phyloP scores from a whole-genome alignment of 352 stramenopile species.

The Globisporangium echinulatum region DNA sequence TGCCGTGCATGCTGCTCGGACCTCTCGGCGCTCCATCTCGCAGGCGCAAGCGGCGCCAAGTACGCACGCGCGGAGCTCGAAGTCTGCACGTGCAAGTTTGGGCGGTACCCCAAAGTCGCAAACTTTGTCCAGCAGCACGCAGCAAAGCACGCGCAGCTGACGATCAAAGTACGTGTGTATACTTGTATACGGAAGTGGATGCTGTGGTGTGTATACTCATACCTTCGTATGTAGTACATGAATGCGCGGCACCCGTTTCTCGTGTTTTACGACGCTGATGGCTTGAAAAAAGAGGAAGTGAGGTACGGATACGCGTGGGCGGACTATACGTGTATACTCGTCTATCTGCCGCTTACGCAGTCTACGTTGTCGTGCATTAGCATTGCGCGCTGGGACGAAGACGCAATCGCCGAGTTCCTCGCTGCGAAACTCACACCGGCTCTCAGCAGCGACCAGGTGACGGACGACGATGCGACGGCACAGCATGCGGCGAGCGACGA shows the following conservation, averaged over 20 bases:
- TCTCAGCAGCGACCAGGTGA: no score
- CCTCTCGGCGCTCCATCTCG: slow-evolving; percentile 24
- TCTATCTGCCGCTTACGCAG: no score
- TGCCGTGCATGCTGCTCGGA: slow-evolving; percentile 55
- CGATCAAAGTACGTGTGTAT: slow-evolving; percentile 25
- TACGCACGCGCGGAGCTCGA: slow-evolving; percentile 45
- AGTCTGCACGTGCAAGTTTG: slow-evolving; percentile 45
- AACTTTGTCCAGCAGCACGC: slow-evolving; percentile 61
- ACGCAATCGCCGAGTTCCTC: slow-evolving; percentile 69
- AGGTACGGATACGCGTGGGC: slow-evolving; percentile 23
- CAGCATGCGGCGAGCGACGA: slow-evolving; percentile 19
- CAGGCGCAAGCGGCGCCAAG: slow-evolving; percentile 17
- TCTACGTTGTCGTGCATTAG: slow-evolving; percentile 12
- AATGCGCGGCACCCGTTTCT: slow-evolving; percentile 44
- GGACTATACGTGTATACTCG: no score
- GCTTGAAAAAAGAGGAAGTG: slow-evolving; percentile 51
- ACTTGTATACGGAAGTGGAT: no score
- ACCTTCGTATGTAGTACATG: slow-evolving; percentile 19
- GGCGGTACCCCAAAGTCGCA: slow-evolving; percentile 55
- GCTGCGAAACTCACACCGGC: slow-evolving; percentile 41
- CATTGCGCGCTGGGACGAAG: slow-evolving; percentile 67
- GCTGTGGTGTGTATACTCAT: no score
- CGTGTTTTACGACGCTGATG: slow-evolving; percentile 53
- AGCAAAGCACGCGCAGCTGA: slow-evolving; percentile 28
- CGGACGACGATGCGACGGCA: slow-evolving; percentile 6